These are phyloP conservation scores for Calcarisporium arbuscula DNA, from an alignment of 2,329 filamentous ascomycete species.

Conservation along the genomic window DNA sequence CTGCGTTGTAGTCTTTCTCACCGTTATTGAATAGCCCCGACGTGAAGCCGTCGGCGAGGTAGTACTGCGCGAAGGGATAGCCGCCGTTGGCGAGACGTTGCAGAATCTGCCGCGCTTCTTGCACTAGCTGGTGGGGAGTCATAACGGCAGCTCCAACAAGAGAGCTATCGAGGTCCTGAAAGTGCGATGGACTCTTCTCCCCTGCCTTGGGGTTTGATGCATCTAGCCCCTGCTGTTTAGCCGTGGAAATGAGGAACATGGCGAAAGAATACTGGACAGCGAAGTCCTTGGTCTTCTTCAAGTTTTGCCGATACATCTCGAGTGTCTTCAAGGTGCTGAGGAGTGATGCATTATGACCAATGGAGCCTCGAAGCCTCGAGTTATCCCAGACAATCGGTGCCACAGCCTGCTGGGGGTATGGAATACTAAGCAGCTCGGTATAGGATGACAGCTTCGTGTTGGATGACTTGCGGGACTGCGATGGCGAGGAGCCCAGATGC, in stretches of 20 bases:
- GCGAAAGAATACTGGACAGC: slow-evolving; percentile 95
- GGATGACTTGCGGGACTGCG: slow-evolving; percentile 48
- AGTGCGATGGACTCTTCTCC: slow-evolving; percentile 39
- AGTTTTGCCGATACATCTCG: slow-evolving; percentile 94
- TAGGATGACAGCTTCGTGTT: slow-evolving; percentile 49
- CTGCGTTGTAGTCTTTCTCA: slow-evolving; percentile 82
- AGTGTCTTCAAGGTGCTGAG: slow-evolving; percentile 88
- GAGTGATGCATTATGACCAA: slow-evolving; percentile 85
- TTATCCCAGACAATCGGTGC: slow-evolving; percentile 71
- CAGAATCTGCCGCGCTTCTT: slow-evolving; percentile 83
- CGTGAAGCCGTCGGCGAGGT: slow-evolving; percentile 87
- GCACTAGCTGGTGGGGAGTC: slow-evolving; percentile 62
- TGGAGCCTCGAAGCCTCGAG: slow-evolving; percentile 66
- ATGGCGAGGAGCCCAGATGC: no score
- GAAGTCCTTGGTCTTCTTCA: slow-evolving; percentile 90
- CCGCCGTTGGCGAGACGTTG: slow-evolving; percentile 79
- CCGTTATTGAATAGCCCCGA: slow-evolving; percentile 94
- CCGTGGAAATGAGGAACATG: slow-evolving; percentile 84
- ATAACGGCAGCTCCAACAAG: slow-evolving; percentile 37
- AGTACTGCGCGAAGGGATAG: slow-evolving; percentile 97
- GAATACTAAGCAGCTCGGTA: slow-evolving; percentile 55
- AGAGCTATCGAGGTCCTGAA: slow-evolving; percentile 40
- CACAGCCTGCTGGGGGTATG: slow-evolving; percentile 71
- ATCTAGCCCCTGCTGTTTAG: slow-evolving; percentile 66
- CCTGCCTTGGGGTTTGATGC: slow-evolving; percentile 37